Conservation (phyloP, 2,329 filamentous ascomycete species). For the Diaporthe citrichinensis region DNA sequence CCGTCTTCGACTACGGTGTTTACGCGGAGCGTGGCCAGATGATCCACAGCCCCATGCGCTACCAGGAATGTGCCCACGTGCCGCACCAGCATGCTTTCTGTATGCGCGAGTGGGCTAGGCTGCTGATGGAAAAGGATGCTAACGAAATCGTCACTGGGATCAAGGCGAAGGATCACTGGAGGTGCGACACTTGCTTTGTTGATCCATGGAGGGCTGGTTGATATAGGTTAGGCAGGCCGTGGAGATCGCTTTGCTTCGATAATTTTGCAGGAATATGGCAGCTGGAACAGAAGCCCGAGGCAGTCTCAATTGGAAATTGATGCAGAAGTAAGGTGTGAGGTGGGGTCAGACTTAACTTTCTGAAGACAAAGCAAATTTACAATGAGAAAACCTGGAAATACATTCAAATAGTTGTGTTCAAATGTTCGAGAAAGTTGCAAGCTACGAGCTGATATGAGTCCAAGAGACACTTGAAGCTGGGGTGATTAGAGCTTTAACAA, state of each 20-base stretch:
- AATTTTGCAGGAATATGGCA: no score
- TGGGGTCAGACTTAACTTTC: background rate
- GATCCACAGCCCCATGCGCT: background rate
- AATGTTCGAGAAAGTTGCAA: no score
- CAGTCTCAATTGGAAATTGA: background rate
- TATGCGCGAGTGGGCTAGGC: background rate
- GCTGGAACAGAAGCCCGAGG: no score
- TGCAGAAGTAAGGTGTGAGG: no score
- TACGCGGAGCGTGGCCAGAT: background rate
- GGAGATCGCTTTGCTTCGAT: background rate
- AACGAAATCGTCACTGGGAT: background rate
- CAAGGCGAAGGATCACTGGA: background rate
- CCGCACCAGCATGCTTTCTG: conserved; percentile 13
- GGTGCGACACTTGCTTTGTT: conserved; percentile 1
- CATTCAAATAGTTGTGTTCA: no score
- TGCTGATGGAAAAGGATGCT: background rate
- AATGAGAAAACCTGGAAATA: background rate
- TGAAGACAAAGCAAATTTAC: background rate
- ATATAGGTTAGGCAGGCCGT: background rate
- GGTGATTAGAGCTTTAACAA: no score
- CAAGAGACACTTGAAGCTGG: no score
- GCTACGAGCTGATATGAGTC: background rate
- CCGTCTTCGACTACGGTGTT: background rate
- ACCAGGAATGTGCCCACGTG: background rate
- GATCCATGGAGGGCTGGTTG: background rate